Percentiles rank a stretch among this genome's conserved stretches.
phyloP scores from a whole-genome alignment of 129 eudicot genomes.

The Arctium minus region DNA sequence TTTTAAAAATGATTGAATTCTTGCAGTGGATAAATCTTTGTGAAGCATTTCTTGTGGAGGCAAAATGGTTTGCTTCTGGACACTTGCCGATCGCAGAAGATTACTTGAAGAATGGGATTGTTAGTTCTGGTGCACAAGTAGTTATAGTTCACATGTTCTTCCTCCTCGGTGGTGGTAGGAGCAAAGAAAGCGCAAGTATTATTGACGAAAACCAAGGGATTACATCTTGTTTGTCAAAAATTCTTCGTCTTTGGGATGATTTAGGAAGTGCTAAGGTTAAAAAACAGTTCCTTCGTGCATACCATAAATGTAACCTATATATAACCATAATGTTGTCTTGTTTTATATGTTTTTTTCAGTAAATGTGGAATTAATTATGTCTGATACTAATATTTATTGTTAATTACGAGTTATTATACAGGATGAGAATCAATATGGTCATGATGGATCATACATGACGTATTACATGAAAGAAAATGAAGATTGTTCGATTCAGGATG shows the following conservation, averaged over 20 bases:
- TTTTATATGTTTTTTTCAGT: background rate
- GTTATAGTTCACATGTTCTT: conserved; percentile 47
- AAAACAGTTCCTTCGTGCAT: background rate
- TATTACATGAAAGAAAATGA: conserved; percentile 50
- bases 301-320: background rate
- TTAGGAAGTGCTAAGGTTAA: conserved; percentile 48
- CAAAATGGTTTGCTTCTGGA: conserved; percentile 47
- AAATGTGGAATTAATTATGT: background rate
- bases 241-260: conserved; percentile 76
- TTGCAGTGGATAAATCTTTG: conserved; percentile 58
- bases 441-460: conserved; percentile 54
- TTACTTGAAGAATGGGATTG: conserved; percentile 46
- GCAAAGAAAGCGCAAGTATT: conserved; percentile 9
- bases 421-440: conserved; percentile 63
- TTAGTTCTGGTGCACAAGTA: conserved; percentile 50
- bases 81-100: conserved; percentile 36
- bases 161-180: conserved; percentile 46
- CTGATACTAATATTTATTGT: background rate
- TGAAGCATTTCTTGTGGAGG: conserved; percentile 55
- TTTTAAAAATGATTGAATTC: background rate
- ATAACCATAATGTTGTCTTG: background rate
- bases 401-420: background rate
- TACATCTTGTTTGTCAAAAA: conserved; percentile 32
- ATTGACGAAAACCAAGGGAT: conserved; percentile 26
- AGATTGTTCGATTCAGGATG: conserved; percentile 26